Evolutionary conservation across 805 yeast species (phyloP).

Genomic region (Saturnispora diversa): DNA sequence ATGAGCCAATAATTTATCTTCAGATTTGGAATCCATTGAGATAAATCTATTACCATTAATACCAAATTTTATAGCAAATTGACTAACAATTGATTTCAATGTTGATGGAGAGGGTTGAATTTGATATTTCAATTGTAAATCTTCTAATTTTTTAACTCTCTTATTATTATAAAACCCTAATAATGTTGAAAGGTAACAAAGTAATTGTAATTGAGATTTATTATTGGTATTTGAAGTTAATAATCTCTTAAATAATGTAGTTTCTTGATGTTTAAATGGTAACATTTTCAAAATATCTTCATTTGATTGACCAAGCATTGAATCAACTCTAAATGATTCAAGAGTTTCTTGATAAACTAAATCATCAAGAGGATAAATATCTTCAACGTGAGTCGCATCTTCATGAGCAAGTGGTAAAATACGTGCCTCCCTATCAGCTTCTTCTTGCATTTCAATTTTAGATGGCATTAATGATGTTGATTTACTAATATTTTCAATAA

Average conservation of each 20-base stretch:
- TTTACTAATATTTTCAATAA: slow-evolving; percentile 68
- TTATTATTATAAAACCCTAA: slow-evolving; percentile 74
- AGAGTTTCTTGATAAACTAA: slow-evolving; percentile 66
- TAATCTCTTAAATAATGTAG: slow-evolving; percentile 6
- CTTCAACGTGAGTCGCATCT: slow-evolving; percentile 77
- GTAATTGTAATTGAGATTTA: slow-evolving; percentile 53
- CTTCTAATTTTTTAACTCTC: slow-evolving; percentile 51
- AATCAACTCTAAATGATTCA: slow-evolving; percentile 52
- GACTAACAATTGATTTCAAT: slow-evolving; percentile 60
- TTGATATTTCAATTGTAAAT: slow-evolving; percentile 52
- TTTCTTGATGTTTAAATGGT: slow-evolving; percentile 41
- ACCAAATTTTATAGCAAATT: slow-evolving; percentile 49
- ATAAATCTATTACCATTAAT: slow-evolving; percentile 40
- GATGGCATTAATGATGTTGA: slow-evolving; percentile 71
- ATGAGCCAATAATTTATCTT: slow-evolving; percentile 78
- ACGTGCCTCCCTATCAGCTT: slow-evolving; percentile 54
- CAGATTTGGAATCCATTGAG: slow-evolving; percentile 77
- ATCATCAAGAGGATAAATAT: slow-evolving; percentile 65
- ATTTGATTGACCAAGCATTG: slow-evolving; percentile 38
- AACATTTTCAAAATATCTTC: slow-evolving; percentile 47
- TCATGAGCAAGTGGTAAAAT: slow-evolving; percentile 75
- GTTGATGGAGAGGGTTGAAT: slow-evolving; percentile 72
- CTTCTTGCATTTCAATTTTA: slow-evolving; percentile 49
- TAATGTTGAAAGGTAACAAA: slow-evolving; percentile 74
- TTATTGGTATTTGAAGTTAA: slow-evolving; percentile 30